Evolutionary conservation across 441 rosid genomes (phyloP), one percentile per base, ranked within the genome.

Genomic region (Raphanus hybrid): DNA sequence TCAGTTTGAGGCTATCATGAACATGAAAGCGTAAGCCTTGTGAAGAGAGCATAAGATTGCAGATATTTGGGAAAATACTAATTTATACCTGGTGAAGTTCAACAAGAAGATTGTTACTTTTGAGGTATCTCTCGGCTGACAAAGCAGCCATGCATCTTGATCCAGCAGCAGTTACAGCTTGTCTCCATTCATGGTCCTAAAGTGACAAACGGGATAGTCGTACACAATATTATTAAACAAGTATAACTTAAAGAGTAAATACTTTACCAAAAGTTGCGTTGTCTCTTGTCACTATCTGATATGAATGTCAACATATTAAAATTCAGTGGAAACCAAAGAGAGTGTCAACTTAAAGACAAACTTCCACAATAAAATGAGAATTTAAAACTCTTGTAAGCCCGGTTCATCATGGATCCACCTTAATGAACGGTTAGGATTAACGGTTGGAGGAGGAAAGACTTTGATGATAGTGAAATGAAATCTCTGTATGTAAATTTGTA

Each of bases 101-200:
- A 16, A 95, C 81, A 62, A 93, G 97, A 71, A 95, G 91, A 83
- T 90, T 69, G 86, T 89, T 95, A 75, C 87, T 77, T 69, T 85
- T 93, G 79, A 92, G 99, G 86, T 90, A 95, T 85, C 99, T 88
- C 89, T 95, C 99, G 52, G 88, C 98, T 16, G 97, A 95, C 77
- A 95, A 85, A 73, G 99, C 97, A 85, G 98, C 98, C 64, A 93
- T 81, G 83, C 99, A 95, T 83, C 98, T 97, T 61, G 99, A 91
- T 75, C 99, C 97, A 77, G 97, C 94, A 76, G 98, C 99, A 62
- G 98, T 29, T 29, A 29, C 34, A 29, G 34, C 34, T 29, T 29
- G 34, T 29, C 34, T 29, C 34, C 34, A 29, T 29, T 29, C 34
- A 29, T 29, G 34, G 34, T 29, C 34, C 34, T 29, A 29, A 29